These are phyloP conservation scores for Yarrowia porcina DNA, from an alignment of 805 yeast species.

Conservation along the genomic window DNA sequence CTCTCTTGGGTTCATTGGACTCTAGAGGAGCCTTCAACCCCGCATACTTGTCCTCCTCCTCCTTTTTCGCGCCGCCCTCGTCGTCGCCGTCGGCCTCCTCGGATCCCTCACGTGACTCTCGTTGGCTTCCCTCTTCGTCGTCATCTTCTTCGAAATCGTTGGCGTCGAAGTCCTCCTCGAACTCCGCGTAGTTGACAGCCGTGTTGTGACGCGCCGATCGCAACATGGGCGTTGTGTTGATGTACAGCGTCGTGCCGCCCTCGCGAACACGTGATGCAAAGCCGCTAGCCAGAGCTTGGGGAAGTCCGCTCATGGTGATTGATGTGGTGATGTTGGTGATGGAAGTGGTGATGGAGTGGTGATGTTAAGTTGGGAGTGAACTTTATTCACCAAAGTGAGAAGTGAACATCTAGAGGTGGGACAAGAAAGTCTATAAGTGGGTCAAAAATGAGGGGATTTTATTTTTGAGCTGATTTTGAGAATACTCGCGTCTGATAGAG, in stretches of 20 bases:
- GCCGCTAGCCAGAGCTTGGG: conserved; percentile 81
- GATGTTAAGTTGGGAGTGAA: conserved; percentile 1
- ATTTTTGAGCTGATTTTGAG: no score
- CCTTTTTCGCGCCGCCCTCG: conserved; percentile 26
- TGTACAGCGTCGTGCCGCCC: conserved; percentile 67
- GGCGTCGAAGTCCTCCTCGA: conserved; percentile 61
- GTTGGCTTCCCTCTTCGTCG: conserved; percentile 10
- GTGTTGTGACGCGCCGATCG: conserved; percentile 66
- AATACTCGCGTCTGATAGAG: no score
- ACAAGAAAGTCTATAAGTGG: no score
- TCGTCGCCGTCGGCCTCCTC: neutral
- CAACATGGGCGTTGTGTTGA: conserved; percentile 67
- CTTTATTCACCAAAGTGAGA: neutral
- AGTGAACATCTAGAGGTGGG: no score
- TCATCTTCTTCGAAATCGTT: conserved; percentile 41
- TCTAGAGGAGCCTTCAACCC: conserved; percentile 42
- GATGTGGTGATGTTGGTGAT: no score
- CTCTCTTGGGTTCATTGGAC: conserved; percentile 1
- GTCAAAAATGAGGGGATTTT: no score
- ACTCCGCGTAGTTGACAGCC: conserved; percentile 69
- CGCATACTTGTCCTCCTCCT: conserved; percentile 37
- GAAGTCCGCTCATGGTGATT: neutral
- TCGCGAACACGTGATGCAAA: conserved; percentile 68
- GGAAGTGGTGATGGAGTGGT: neutral
- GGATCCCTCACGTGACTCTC: conserved; percentile 2